phyloP scores from a whole-genome alignment of 352 stramenopile species.

The Blastocystis sp. region DNA sequence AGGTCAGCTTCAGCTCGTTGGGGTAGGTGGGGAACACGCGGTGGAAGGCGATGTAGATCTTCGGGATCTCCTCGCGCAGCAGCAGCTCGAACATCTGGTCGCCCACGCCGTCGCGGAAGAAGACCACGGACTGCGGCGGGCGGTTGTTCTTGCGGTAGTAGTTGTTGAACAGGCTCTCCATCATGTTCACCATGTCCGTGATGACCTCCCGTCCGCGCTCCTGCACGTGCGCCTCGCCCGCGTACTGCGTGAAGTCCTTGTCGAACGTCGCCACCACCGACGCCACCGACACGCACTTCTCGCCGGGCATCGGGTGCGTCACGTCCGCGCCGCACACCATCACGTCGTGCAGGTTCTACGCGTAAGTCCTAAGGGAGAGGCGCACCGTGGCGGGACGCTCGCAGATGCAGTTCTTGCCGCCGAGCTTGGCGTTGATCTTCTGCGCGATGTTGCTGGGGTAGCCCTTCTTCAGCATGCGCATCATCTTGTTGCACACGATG shows the following conservation, averaged over 20 bases:
- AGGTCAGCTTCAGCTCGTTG: constrained; percentile 47
- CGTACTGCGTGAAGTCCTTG: constrained; percentile 74
- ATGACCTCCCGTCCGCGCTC: constrained; percentile 71
- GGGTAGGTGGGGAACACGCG: constrained; percentile 23
- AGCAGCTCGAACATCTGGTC: constrained; percentile 58
- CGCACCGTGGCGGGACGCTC: not conserved
- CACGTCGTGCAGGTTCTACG: constrained; percentile 69
- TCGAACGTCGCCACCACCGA: constrained; percentile 53
- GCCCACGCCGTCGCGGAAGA: constrained; percentile 67
- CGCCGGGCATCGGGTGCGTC: constrained; percentile 65
- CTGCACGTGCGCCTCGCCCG: constrained; percentile 73
- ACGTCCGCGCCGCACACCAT: constrained; percentile 69
- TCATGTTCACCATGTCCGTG: constrained; percentile 57
- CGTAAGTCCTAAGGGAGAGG: constrained; percentile 50
- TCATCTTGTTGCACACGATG: constrained; percentile 77
- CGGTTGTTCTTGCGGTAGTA: constrained; percentile 46
- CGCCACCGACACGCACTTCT: constrained; percentile 54
- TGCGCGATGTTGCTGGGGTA: constrained; percentile 78
- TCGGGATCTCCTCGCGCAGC: constrained; percentile 54
- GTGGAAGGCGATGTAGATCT: constrained; percentile 68
- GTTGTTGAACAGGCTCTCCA: constrained; percentile 49
- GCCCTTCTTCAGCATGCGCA: constrained; percentile 75
- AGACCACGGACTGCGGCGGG: constrained; percentile 15
- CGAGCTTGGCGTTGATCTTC: constrained; percentile 69
- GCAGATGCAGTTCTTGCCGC: constrained; percentile 39